Evolutionary conservation across 345 rosid species (phyloP).

Genomic region (Linum usitatissimum): DNA sequence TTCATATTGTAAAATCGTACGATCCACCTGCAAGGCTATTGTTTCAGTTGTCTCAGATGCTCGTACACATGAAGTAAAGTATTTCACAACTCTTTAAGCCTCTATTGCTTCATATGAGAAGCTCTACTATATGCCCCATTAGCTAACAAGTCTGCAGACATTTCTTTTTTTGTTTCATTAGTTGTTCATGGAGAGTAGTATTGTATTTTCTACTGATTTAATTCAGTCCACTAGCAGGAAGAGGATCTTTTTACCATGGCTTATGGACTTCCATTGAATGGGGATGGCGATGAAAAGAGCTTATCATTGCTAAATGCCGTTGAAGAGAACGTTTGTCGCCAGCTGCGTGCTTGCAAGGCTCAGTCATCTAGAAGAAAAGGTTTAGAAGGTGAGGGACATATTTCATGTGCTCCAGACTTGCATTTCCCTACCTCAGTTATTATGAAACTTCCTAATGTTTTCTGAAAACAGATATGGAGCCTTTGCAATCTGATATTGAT

Average conservation of each 20-base stretch:
- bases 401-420: neutral
- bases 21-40: constrained; percentile 90
- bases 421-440: constrained; percentile 1
- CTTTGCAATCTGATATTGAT: constrained; percentile 53
- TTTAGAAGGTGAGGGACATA: constrained; percentile 40
- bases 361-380: constrained; percentile 43
- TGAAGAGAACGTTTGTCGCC: constrained; percentile 82
- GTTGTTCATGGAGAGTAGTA: too few relatives aligned
- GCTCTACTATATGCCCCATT: neutral
- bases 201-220: neutral
- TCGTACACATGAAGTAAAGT: constrained; percentile 98
- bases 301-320: constrained; percentile 72
- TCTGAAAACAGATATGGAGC: constrained; percentile 64
- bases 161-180: neutral
- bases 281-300: constrained; percentile 76
- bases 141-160: neutral
- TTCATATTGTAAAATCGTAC: constrained; percentile 75
- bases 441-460: neutral
- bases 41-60: constrained; percentile 90
- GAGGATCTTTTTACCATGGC: constrained; percentile 88
- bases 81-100: constrained; percentile 36
- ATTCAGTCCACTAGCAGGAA: constrained; percentile 42
- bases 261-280: constrained; percentile 76
- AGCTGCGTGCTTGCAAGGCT: constrained; percentile 80
- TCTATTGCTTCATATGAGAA: constrained; percentile 11